Base-by-base conservation (phyloP, 331 rosid genomes). In the Malus hybrid region DNA sequence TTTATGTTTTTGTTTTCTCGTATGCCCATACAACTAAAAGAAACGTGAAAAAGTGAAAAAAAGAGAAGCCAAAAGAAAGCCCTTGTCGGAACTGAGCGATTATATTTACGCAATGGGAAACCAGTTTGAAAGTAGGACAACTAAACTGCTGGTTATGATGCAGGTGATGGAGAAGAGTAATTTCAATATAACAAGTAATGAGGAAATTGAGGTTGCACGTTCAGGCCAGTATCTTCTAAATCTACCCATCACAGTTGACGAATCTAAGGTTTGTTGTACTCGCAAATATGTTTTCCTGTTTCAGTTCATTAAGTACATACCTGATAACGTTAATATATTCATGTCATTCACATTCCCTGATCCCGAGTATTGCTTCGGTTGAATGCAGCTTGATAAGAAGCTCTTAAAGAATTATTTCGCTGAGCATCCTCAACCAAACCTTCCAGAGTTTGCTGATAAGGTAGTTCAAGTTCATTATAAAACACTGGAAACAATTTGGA, bases 81-180 rank as follows among this genome's bases (percentile, higher is more conserved):
- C 7, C 39, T 33, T 65, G 76, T 34, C 10, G 42, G 9, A 59
- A 15, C 3, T 5, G 46, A 65, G 16, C 5, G 14, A 61, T 63
- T 15, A 63, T 65, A 19, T 33, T 7, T 28, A 60, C 9, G 55
- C 57, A 6, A 27, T 19, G n/a, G 70, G 19, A 34, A 56, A 10
- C 28, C 56, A 6, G 44, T 36, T 8, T 36, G 20, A 71, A 12
- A 1, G 10, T 12, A 33, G 65, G 4, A 57, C 36, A 7, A 42
- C 46, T 56, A 15, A 31, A 63, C 8, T 3, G 22, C 36, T 34
- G 13, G 67, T 7, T 56, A 15, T 54, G 73, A 48, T 24, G 46
- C 74, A 80, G 85, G 83, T 81, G 73, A 84, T 81, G 85, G 77
- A 84, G 5, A 84, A 84, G 85, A 81, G 79, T 67, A 84, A 84